Conservation (phyloP, 257 asterid genomes). For the Nicotiana noctiflora region DNA sequence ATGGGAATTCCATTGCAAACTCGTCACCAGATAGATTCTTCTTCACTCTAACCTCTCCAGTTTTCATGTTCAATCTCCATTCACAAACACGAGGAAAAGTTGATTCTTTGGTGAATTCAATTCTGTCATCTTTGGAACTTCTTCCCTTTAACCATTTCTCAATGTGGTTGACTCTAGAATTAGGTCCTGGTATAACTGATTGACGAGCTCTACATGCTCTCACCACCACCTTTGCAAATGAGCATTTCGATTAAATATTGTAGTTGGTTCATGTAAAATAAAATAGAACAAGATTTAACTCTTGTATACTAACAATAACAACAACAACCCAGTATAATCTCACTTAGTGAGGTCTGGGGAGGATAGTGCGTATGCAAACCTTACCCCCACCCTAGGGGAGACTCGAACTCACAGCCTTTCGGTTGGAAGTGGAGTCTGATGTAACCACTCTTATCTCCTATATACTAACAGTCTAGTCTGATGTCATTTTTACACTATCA, state of each 20-base stretch:
- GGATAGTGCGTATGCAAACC: no score
- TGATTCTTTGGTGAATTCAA: conserved; percentile 34
- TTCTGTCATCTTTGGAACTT: conserved; percentile 28
- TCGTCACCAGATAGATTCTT: conserved; percentile 10
- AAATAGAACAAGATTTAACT: no score
- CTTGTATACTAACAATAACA: no score
- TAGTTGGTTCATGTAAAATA: neutral
- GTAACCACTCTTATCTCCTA: no score
- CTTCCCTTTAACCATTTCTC: neutral
- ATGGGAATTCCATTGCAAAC: conserved; percentile 58
- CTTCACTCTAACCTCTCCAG: neutral
- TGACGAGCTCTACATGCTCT: conserved; percentile 28
- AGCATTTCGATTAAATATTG: neutral
- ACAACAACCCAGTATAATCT: no score
- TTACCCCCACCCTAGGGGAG: no score
- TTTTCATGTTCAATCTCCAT: conserved; percentile 7
- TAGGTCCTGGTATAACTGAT: conserved; percentile 67
- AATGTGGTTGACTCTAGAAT: conserved; percentile 12
- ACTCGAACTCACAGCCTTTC: no score
- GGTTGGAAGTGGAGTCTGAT: no score
- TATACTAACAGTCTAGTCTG: neutral
- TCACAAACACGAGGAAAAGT: neutral
- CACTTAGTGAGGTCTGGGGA: no score
- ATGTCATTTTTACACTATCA: neutral
- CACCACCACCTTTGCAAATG: conserved; percentile 1